Evolutionary conservation across 2,329 filamentous ascomycete genomes (phyloP).

Genomic region (Tolypocladium tropicale): DNA sequence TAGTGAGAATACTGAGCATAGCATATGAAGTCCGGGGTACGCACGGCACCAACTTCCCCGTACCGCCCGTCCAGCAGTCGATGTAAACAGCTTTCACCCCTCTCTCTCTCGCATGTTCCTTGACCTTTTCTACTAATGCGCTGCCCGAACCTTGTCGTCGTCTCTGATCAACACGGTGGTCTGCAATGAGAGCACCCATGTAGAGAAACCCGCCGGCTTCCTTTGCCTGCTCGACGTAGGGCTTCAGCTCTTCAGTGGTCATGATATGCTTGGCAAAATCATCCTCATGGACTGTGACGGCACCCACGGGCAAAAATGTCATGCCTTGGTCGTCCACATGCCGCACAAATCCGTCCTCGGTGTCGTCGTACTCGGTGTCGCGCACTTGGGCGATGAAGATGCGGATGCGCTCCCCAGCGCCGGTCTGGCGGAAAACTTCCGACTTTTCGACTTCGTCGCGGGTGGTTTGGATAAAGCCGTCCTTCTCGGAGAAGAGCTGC

Average conservation of each 20-base stretch:
- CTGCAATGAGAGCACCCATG: not conserved
- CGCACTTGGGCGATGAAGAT: constrained; percentile 16
- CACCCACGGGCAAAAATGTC: not conserved
- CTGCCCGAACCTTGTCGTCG: not conserved
- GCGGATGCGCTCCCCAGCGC: constrained; percentile 12
- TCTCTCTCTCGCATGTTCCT: not conserved
- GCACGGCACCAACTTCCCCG: constrained; percentile 9
- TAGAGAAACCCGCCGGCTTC: not conserved
- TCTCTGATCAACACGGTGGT: not conserved
- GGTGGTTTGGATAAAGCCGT: constrained; percentile 11
- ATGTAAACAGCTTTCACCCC: constrained; percentile 12
- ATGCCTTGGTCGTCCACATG: not conserved
- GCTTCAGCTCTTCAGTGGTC: not conserved
- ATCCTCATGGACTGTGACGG: not conserved
- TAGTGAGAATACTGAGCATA: not conserved
- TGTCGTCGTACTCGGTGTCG: constrained; percentile 7
- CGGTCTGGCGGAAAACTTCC: constrained; percentile 9
- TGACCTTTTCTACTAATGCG: not conserved
- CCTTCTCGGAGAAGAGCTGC: constrained; percentile 12
- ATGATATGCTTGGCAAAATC: not conserved
- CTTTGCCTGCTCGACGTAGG: not conserved
- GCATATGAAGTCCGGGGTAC: not conserved
- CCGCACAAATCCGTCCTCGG: not conserved
- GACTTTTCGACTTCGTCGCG: constrained; percentile 12
- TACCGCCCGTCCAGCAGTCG: constrained; percentile 16